A percentile compares a stretch with the other conserved stretches of the same genome.
phyloP scores from a whole-genome alignment of 139 green algal genomes.

The Ettlia oleoabundans region DNA sequence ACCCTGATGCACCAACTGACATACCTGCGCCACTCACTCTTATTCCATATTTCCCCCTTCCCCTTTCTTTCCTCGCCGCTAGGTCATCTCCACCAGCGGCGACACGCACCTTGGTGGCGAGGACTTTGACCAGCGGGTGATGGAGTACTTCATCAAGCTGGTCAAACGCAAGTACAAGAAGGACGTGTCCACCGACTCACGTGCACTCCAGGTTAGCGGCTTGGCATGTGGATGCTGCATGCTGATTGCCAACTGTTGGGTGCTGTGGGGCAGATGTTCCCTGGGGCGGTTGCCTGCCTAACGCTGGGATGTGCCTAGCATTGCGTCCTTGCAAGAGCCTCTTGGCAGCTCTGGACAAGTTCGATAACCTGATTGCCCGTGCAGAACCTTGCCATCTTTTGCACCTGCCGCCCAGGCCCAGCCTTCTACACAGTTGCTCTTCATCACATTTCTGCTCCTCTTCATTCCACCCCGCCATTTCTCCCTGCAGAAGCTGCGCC shows the following conservation, averaged over 20 bases:
- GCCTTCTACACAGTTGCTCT: neutral
- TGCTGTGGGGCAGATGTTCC: too few relatives aligned
- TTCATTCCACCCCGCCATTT: neutral
- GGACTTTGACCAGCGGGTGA: constrained; percentile 99
- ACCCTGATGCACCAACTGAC: too few relatives aligned
- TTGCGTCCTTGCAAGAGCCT: too few relatives aligned
- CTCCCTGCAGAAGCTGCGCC: constrained; percentile 87
- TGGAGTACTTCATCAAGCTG: constrained; percentile 99
- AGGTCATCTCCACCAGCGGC: constrained; percentile 91
- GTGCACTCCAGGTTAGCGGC: constrained; percentile 73
- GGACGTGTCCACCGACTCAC: constrained; percentile 91
- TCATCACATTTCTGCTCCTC: neutral
- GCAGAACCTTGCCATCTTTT: too few relatives aligned
- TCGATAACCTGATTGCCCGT: too few relatives aligned
- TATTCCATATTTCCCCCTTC: neutral
- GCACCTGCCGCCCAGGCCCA: neutral
- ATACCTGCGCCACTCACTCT: constrained; percentile 26
- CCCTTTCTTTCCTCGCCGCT: neutral
- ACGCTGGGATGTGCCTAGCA: too few relatives aligned
- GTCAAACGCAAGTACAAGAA: constrained; percentile 98
- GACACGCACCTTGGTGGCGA: constrained; percentile 99
- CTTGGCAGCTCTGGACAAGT: too few relatives aligned
- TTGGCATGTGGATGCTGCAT: neutral
- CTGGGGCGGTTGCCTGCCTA: too few relatives aligned
- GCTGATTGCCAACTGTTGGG: too few relatives aligned